Evolutionary conservation across 495 filamentous ascomycete species (phyloP).

Genomic region (Tuber indicum): DNA sequence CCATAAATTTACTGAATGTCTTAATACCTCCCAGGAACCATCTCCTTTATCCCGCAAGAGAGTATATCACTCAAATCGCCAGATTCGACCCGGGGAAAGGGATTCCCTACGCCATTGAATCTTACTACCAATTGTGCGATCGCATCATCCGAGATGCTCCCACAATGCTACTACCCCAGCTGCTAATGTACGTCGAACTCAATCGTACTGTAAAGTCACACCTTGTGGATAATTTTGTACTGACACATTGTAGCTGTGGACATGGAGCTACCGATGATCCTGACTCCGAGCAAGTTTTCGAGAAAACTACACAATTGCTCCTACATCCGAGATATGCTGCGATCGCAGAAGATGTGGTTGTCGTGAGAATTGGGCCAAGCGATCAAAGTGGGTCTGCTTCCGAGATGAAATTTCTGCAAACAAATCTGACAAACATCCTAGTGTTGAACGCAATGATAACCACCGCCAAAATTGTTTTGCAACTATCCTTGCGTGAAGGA

Average conservation of each 20-base stretch:
- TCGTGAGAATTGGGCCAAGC: conserved; percentile 69
- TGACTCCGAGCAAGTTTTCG: conserved; percentile 66
- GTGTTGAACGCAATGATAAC: conserved; percentile 71
- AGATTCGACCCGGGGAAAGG: conserved; percentile 86
- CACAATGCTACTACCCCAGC: conserved; percentile 56
- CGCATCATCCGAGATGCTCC: conserved; percentile 41
- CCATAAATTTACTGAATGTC: conserved; percentile 10
- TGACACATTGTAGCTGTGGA: conserved; percentile 48
- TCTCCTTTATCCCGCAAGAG: conserved; percentile 62
- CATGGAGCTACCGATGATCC: conserved; percentile 84
- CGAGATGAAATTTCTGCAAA: background rate
- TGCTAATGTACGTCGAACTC: conserved; percentile 52
- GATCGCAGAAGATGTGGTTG: conserved; percentile 55
- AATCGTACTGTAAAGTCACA: background rate
- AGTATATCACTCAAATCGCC: conserved; percentile 76
- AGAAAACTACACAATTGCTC: conserved; percentile 60
- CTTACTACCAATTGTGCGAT: conserved; percentile 70
- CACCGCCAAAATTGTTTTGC: conserved; percentile 64
- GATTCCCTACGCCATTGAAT: conserved; percentile 69
- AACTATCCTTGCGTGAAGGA: conserved; percentile 79
- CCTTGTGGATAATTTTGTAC: background rate
- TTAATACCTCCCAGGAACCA: conserved; percentile 49
- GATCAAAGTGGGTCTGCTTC: conserved; percentile 52
- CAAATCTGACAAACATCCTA: background rate
- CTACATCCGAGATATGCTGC: conserved; percentile 51